Base-by-base conservation (phyloP, 805 yeast species). In the Starmerella tilneyi region DNA sequence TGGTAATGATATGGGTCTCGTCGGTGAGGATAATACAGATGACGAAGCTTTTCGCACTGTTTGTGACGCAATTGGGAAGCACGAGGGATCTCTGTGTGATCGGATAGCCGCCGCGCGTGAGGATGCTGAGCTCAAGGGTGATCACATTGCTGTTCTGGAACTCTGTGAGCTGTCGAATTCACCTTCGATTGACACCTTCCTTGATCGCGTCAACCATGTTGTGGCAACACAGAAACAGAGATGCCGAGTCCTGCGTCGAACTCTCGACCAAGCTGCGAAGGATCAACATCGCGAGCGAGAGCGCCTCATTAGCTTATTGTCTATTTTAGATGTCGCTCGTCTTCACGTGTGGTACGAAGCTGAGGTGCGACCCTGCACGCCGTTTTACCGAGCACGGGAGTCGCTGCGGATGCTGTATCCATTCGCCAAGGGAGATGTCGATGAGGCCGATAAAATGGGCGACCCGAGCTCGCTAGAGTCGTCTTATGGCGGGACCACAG, bases 261-360 rank as follows among this genome's bases (percentile, higher is more conserved):
- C 33, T 12, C 24, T 50, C 3, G 51, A 50, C 26, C 38, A 43
- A 15, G 54, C 54, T 0, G 54, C 48, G 1, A 35, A 29, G 19
- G 47, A 43, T 11, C 54, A 50, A 36, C 29, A 47, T 2, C 34
- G 35, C 9, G 48, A 45, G 27, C 35, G 49, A 1, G 49, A 45
- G 26, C 28, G 53, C 1, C 30, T 52, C 11, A 32, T 41, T 4
- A 32, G 15, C n/a, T 37, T 50, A 36, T 35, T 52, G n/a, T 41
- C 37, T 12, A 41, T 45, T 17, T 35, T 52, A 9, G 56, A 52
- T 17, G 3, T 16, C 9, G 39, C 45, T 3, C 38, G 56, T 9
- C 35, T 52, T 1, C 51, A 52, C 15, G 38, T 56, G 15, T 56
- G 59, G 59, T 56, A 56, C 43, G 58, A 54, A 31, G 41, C 40